Evolutionary conservation across 2,329 filamentous ascomycete species (phyloP).

Genomic region (Trichoderma atrobrunneum): DNA sequence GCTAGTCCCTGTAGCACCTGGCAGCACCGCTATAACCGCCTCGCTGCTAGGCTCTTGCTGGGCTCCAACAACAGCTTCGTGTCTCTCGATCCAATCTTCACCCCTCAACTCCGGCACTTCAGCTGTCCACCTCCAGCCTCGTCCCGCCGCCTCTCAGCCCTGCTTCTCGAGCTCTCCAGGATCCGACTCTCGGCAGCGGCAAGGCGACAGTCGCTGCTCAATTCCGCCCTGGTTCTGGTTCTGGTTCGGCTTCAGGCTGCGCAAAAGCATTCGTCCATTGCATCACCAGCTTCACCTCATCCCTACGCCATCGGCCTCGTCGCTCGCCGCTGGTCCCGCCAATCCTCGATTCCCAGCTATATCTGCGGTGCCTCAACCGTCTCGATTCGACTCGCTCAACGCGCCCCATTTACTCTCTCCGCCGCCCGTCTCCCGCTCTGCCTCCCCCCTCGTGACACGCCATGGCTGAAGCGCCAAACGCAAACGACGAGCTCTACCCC

Average conservation of each 20-base stretch:
- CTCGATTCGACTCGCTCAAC: conserved; percentile 22
- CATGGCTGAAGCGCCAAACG: conserved; percentile 86
- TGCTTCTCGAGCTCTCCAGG: conserved; percentile 8
- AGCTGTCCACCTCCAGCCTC: neutral
- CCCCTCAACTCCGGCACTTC: neutral
- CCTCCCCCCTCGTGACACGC: conserved; percentile 42
- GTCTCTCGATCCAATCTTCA: neutral
- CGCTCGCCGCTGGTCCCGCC: conserved; percentile 18
- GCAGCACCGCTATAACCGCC: neutral
- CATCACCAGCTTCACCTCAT: neutral
- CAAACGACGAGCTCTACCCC: conserved; percentile 98
- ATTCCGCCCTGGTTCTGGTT: conserved; percentile 13
- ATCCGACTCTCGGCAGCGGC: neutral
- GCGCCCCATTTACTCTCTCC: neutral
- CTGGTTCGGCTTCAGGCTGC: neutral
- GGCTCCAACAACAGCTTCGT: conserved; percentile 3
- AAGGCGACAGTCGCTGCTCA: conserved; percentile 14
- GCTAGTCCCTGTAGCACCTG: neutral
- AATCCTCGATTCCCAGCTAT: conserved; percentile 11
- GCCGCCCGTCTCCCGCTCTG: neutral
- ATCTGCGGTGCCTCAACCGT: conserved; percentile 24
- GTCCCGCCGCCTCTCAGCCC: neutral
- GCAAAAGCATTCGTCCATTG: conserved; percentile 22
- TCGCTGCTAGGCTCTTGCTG: neutral
- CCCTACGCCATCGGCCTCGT: conserved; percentile 26